Conservation (phyloP, 495 filamentous ascomycete genomes). For the Annulohypoxylon bovei region DNA sequence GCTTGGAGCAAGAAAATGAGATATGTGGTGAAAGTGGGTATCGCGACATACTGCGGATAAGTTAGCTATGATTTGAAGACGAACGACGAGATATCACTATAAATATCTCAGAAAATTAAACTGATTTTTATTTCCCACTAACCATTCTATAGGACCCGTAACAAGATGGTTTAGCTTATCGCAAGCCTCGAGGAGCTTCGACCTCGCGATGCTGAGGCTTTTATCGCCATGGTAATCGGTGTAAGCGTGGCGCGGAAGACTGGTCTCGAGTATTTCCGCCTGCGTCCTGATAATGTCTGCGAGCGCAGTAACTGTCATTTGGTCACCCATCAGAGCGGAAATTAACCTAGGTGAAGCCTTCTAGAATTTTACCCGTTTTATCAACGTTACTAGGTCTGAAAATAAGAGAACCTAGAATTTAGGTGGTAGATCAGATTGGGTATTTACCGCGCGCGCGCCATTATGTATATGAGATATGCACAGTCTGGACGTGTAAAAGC, state of each 20-base stretch:
- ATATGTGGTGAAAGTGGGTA: neutral
- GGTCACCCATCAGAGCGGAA: constrained; percentile 34
- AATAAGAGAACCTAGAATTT: constrained; percentile 5
- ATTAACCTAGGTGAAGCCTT: neutral
- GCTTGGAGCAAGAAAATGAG: neutral
- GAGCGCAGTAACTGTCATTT: constrained; percentile 41
- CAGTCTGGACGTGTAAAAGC: constrained; percentile 33
- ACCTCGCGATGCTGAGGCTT: constrained; percentile 42
- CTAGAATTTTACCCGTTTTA: constrained; percentile 3
- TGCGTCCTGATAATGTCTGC: constrained; percentile 39
- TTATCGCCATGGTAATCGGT: constrained; percentile 40
- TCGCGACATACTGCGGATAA: constrained; percentile 19
- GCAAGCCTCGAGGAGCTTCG: constrained; percentile 40
- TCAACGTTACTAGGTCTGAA: neutral
- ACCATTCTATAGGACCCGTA: constrained; percentile 40
- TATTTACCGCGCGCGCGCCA: constrained; percentile 9
- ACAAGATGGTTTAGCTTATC: constrained; percentile 41
- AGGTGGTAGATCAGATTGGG: neutral
- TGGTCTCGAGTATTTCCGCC: constrained; percentile 39
- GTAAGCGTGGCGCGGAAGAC: constrained; percentile 34
- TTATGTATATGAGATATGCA: constrained; percentile 23
- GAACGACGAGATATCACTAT: too few species aligned
- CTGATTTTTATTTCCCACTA: neutral
- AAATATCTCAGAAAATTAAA: too few species aligned
- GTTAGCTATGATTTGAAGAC: too few species aligned